These are phyloP conservation scores for Monilinia aucupariae DNA, from an alignment of 2,329 filamentous ascomycete species.

Conservation along the genomic window DNA sequence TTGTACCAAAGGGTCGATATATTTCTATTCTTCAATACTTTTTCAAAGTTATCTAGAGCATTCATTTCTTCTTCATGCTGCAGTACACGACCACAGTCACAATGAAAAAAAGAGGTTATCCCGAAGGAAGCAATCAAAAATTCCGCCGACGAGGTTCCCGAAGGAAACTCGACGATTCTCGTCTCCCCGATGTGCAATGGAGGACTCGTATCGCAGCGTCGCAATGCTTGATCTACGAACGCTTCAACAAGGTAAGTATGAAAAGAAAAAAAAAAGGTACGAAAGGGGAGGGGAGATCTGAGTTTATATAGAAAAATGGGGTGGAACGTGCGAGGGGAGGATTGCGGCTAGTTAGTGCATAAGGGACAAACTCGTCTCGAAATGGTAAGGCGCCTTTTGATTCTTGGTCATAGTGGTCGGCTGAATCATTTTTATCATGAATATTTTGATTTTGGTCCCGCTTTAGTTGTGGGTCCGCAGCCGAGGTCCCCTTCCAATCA, in stretches of 20 bases:
- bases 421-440: no score
- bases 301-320: neutral
- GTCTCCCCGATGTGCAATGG: constrained; percentile 54
- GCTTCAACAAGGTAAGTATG: constrained; percentile 39
- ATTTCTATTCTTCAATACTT: no score
- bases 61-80: constrained; percentile 36
- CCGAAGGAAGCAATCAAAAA: constrained; percentile 35
- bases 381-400: neutral
- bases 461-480: no score
- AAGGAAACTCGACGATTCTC: constrained; percentile 37
- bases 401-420: neutral
- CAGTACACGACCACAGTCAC: constrained; percentile 32
- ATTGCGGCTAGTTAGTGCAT: neutral
- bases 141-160: constrained; percentile 35
- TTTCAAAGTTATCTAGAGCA: neutral
- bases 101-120: constrained; percentile 37
- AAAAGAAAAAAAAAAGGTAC: constrained; percentile 23
- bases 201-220: constrained; percentile 40
- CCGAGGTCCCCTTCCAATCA: no score
- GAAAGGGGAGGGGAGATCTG: neutral
- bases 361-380: neutral
- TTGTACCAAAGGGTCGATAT: no score
- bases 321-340: neutral
- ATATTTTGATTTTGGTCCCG: no score
- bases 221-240: constrained; percentile 32